A percentile compares a stretch with the other conserved stretches of the same genome.
Evolutionary conservation across 192 early-diverging fungal species (phyloP).

Genomic region (Podila clonocystis): DNA sequence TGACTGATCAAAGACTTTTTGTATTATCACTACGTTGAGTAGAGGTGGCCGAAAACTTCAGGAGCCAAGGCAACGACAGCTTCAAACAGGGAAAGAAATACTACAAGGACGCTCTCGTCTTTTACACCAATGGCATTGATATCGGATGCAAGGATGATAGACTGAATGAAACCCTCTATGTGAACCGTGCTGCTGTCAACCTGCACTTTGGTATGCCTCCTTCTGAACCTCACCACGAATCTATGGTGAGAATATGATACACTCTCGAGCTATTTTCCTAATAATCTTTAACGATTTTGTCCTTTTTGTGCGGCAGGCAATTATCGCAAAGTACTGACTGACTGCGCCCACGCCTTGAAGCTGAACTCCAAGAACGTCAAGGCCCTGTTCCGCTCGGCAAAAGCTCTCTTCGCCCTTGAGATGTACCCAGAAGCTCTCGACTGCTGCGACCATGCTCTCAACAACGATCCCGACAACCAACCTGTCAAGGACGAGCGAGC

Average conservation of each 20-base stretch:
- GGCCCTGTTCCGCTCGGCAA: constrained; percentile 90
- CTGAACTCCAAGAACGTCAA: constrained; percentile 87
- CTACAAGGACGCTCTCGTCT: constrained; percentile 82
- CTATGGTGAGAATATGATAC: background rate
- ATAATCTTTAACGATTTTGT: too few species aligned
- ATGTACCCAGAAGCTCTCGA: constrained; percentile 87
- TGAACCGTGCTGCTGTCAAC: constrained; percentile 94
- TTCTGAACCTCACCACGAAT: background rate
- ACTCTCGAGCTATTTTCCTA: too few species aligned
- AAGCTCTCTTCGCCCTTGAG: constrained; percentile 83
- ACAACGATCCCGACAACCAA: constrained; percentile 68
- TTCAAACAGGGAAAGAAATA: constrained; percentile 74
- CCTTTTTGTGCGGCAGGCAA: constrained; percentile 64
- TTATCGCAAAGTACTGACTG: constrained; percentile 86
- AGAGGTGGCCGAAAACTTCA: constrained; percentile 91
- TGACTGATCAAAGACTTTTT: background rate
- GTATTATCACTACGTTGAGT: background rate
- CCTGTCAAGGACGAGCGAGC: constrained; percentile 43
- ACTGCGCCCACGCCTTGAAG: constrained; percentile 88
- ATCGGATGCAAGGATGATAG: constrained; percentile 75
- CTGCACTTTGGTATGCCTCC: constrained; percentile 75
- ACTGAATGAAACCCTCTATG: constrained; percentile 83
- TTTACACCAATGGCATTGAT: constrained; percentile 89
- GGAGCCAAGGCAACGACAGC: constrained; percentile 94
- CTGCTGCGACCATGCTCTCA: constrained; percentile 81